Conservation (phyloP, 169 alveolate genomes). For the Plasmodium relictum region DNA sequence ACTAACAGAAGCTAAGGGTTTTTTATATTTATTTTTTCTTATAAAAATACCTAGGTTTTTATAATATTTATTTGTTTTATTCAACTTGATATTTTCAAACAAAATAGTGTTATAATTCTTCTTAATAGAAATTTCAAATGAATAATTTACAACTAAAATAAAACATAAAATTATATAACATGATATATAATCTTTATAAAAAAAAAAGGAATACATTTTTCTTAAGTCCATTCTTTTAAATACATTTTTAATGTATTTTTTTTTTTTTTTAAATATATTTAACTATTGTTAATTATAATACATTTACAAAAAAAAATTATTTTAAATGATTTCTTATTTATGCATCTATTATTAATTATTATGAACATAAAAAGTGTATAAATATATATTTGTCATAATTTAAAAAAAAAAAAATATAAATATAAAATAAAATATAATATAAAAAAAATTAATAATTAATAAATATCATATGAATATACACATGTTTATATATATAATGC, state of each 20-base stretch:
- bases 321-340: no score
- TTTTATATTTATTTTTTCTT: constrained; percentile 33
- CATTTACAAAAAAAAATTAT: no score
- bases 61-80: neutral
- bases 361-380: no score
- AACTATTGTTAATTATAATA: no score
- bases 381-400: no score
- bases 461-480: no score
- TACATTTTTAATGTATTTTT: constrained; percentile 78
- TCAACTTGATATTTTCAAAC: neutral
- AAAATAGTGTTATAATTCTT: neutral
- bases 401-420: no score
- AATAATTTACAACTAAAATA: neutral
- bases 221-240: constrained; percentile 94
- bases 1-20: constrained; percentile 5
- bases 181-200: constrained; percentile 15
- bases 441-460: no score
- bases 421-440: no score
- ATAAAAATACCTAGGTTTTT: neutral
- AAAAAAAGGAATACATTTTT: constrained; percentile 88
- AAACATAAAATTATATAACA: neutral
- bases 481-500: no score
- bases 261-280: neutral
- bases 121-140: constrained; percentile 13
- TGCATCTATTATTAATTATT: no score